A percentile compares a stretch with the other conserved stretches of the same genome.
phyloP scores from a whole-genome alignment of 2,329 filamentous ascomycete genomes.

The Phialemoniopsis sp. region DNA sequence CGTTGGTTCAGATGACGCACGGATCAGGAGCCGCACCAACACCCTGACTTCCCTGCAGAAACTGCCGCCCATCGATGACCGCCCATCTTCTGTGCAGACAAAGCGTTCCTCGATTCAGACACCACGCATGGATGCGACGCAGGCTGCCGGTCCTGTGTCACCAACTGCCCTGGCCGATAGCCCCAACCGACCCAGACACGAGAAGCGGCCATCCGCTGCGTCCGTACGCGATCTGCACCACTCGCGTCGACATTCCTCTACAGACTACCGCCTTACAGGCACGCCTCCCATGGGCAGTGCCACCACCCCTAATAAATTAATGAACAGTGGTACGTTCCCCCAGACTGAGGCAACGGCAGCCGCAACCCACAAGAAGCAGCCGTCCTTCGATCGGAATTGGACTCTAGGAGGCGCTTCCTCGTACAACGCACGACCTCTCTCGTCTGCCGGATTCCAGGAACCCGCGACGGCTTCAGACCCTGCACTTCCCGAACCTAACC shows the following conservation, averaged over 20 bases:
- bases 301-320: constrained; percentile 34
- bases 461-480: constrained; percentile 30
- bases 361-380: constrained; percentile 54
- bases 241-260: constrained; percentile 82
- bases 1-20: constrained; percentile 49
- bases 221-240: constrained; percentile 80
- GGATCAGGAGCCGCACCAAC: constrained; percentile 51
- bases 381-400: constrained; percentile 69
- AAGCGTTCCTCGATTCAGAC: constrained; percentile 47
- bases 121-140: constrained; percentile 37
- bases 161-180: constrained; percentile 17
- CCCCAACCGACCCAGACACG: constrained; percentile 36
- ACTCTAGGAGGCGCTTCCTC: constrained; percentile 52
- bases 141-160: constrained; percentile 33
- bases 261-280: constrained; percentile 58
- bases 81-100: constrained; percentile 40
- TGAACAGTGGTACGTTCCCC: constrained; percentile 36
- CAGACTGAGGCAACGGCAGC: constrained; percentile 25
- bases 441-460: constrained; percentile 48
- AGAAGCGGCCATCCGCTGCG: constrained; percentile 69
- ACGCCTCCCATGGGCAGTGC: constrained; percentile 21
- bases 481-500: constrained; percentile 40
- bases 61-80: constrained; percentile 34
- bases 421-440: constrained; percentile 40
- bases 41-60: constrained; percentile 47